Conservation (phyloP, 176 grass and related monocot genomes). For the Canna indica region DNA sequence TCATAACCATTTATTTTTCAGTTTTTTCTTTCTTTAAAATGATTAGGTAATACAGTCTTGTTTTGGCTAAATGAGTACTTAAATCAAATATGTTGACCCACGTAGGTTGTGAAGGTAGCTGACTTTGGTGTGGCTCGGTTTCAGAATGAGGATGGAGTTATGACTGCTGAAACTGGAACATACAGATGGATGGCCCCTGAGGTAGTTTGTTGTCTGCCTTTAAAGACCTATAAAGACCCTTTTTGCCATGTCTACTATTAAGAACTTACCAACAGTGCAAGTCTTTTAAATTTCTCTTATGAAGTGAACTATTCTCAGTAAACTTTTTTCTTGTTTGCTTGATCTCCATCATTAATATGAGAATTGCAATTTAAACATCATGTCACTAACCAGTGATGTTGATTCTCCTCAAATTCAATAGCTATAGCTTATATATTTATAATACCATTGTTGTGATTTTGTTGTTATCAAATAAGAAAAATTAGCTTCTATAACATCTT, state of each 20-base stretch:
- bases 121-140: slow-evolving; percentile 91
- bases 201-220: slow-evolving; percentile 32
- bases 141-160: slow-evolving; percentile 51
- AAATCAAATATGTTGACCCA: neutral
- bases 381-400: neutral
- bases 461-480: no score
- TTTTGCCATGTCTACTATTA: neutral
- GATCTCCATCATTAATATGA: neutral
- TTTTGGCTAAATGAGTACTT: neutral
- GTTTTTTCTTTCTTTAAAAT: neutral
- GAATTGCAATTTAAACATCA: neutral
- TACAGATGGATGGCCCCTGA: slow-evolving; percentile 99
- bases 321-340: neutral
- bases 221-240: neutral
- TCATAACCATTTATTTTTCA: neutral
- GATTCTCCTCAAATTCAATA: no score
- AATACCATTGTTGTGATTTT: no score
- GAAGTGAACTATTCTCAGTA: neutral
- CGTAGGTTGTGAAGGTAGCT: slow-evolving; percentile 79
- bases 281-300: neutral
- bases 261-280: neutral
- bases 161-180: slow-evolving; percentile 98
- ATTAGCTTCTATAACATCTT: no score
- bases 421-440: neutral
- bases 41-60: neutral